phyloP scores from a whole-genome alignment of 352 stramenopile species.

The Phytophthora idaei region DNA sequence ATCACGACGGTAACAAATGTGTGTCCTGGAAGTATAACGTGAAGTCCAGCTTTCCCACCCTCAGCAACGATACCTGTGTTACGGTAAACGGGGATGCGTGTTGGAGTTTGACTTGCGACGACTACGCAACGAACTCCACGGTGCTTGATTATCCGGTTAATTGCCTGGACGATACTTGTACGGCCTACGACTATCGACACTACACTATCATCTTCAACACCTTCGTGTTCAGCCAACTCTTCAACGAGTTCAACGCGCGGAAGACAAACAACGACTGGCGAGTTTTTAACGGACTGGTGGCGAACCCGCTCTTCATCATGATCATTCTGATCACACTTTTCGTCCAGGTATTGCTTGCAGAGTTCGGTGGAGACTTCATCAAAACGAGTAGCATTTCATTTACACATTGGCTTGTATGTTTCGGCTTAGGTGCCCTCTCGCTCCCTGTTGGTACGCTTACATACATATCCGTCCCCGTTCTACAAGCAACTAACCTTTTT shows the following conservation, averaged over 20 bases:
- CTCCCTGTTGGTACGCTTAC: slow-evolving; percentile 65
- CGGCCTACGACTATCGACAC: slow-evolving; percentile 87
- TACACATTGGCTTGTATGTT: slow-evolving; percentile 63
- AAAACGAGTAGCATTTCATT: slow-evolving; percentile 77
- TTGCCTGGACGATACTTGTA: slow-evolving; percentile 58
- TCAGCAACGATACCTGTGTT: slow-evolving; percentile 46
- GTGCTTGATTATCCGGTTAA: slow-evolving; percentile 49
- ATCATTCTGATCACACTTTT: slow-evolving; percentile 93
- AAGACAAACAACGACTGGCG: slow-evolving; percentile 95
- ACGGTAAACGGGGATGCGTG: slow-evolving; percentile 56
- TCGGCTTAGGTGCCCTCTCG: slow-evolving; percentile 65
- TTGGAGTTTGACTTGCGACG: slow-evolving; percentile 54
- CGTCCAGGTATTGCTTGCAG: slow-evolving; percentile 96
- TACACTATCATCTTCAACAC: slow-evolving; percentile 98
- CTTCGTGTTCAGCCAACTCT: slow-evolving; percentile 98
- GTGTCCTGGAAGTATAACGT: slow-evolving; percentile 44
- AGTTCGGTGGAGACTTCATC: slow-evolving; percentile 93
- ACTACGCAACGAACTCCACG: slow-evolving; percentile 54
- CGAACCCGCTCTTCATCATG: slow-evolving; percentile 93
- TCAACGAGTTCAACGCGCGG: slow-evolving; percentile 87
- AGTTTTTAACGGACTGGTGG: slow-evolving; percentile 92
- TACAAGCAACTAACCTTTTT: not conserved
- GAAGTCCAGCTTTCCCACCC: slow-evolving; percentile 54
- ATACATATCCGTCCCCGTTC: not conserved
- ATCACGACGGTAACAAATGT: slow-evolving; percentile 67